Evolutionary conservation across 345 rosid species (phyloP), one percentile per base, ranked within the genome.

Genomic region (Melastoma malabathricum): DNA sequence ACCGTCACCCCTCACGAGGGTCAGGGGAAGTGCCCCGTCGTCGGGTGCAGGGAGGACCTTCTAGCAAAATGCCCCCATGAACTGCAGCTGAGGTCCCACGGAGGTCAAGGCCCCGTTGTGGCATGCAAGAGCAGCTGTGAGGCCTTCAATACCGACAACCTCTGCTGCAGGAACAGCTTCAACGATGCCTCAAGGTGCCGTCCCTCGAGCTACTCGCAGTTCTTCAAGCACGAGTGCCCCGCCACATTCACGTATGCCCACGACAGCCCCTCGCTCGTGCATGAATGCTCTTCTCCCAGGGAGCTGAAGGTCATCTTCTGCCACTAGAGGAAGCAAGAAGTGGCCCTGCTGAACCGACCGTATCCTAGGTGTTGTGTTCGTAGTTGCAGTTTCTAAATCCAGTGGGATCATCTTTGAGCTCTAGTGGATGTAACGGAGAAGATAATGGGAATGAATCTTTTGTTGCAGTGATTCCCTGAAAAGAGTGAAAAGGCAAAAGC

Each of bases 241-340:
- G 72, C 94, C 25, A 86, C 94, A 34, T 72, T 78, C 23, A 90
- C 98, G 8, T 86, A 73, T 45, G 94, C 98, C 6, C 93, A 86
- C 48, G 98, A 90, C 55, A 80, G 50, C 10, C 94, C 96, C 13
- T 80, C 96, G 15, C 96, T 90, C 15, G 72, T 67, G 84, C 96
- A 86, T 55, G 78, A 86, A 13, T 90, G 98, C 49, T 58, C 92
- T 12, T 84, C 96, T 6, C 93, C 98, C 7, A 77, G 77, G 16
- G 98, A 90, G 73, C 96, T 90, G 20, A 90, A 90, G 72, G 84
- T 90, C 22, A 90, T 90, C 63, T 90, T 90, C 82, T 90, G 98
- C 34, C 98, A 86, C 68, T 83, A 65, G 31, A 16, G 25, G 18
- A 6, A 13, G 15, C 18, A 22, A 22, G 25, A 2, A 22, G 25